Evolutionary conservation across 2,329 filamentous ascomycete genomes (phyloP).

Genomic region (Calonectria multiphialidica): DNA sequence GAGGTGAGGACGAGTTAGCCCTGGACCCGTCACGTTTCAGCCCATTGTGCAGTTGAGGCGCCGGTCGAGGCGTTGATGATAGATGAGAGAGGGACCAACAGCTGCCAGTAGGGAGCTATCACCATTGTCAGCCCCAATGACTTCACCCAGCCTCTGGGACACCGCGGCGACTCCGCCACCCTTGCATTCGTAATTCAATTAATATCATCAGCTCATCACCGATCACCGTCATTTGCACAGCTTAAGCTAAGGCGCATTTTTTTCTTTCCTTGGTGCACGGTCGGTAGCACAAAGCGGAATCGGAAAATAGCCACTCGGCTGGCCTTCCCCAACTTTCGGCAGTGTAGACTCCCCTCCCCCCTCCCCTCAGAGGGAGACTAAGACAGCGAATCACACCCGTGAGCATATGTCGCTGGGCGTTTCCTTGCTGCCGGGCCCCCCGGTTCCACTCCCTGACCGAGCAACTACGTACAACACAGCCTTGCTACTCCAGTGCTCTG

Average conservation of each 20-base stretch:
- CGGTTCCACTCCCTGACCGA: background rate
- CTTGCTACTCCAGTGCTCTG: no score
- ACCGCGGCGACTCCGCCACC: background rate
- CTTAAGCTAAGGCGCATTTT: background rate
- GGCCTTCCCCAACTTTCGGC: background rate
- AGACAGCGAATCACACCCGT: conserved; percentile 6
- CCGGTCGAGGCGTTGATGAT: background rate
- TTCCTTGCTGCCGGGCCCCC: background rate
- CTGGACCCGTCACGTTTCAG: conserved; percentile 3
- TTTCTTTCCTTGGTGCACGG: background rate
- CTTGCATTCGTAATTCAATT: background rate
- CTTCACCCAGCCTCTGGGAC: background rate
- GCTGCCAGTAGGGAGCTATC: conserved; percentile 1
- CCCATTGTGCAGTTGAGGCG: conserved; percentile 9
- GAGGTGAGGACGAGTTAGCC: background rate
- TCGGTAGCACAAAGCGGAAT: background rate
- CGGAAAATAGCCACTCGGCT: no score
- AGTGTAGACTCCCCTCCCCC: background rate
- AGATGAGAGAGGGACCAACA: conserved; percentile 5
- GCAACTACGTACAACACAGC: background rate
- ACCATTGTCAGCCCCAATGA: conserved; percentile 3
- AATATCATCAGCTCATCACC: background rate
- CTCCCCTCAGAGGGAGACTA: background rate
- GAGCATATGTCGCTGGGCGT: background rate
- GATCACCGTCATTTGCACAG: background rate